Percentiles rank a stretch among this genome's conserved stretches.
These are phyloP conservation scores for Powellomyces hirtus DNA, from an alignment of 192 early-diverging fungal genomes.

Conservation along the genomic window DNA sequence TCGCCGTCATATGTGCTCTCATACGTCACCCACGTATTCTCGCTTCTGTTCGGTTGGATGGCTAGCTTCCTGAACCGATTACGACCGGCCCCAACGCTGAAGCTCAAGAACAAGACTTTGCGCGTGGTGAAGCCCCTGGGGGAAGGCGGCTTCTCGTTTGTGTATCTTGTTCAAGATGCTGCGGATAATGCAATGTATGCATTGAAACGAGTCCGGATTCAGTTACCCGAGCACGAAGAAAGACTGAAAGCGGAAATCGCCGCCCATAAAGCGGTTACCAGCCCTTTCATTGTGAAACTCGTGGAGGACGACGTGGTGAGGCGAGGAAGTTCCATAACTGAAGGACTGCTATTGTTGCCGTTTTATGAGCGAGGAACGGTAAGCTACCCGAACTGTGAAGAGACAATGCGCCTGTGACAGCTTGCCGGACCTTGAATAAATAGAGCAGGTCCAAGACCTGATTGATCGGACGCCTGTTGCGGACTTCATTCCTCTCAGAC, in stretches of 20 bases:
- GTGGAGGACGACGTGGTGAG: constrained; percentile 36
- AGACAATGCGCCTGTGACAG: too few species aligned
- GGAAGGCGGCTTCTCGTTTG: constrained; percentile 52
- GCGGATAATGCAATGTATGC: constrained; percentile 30
- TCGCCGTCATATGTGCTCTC: neutral
- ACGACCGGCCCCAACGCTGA: neutral
- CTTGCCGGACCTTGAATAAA: neutral
- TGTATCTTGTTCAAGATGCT: constrained; percentile 44
- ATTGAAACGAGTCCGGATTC: constrained; percentile 44
- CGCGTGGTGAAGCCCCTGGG: constrained; percentile 31
- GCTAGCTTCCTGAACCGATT: constrained; percentile 16
- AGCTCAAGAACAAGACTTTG: constrained; percentile 11
- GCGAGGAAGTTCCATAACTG: constrained; percentile 12
- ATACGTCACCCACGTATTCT: constrained; percentile 4
- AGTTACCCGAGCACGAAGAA: constrained; percentile 50
- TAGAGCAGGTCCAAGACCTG: constrained; percentile 39
- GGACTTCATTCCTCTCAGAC: constrained; percentile 29
- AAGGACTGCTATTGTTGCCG: constrained; percentile 46
- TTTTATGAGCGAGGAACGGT: constrained; percentile 41
- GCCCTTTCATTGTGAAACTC: constrained; percentile 36
- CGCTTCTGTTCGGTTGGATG: neutral
- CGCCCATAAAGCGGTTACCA: constrained; percentile 36
- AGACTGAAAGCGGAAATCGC: constrained; percentile 40
- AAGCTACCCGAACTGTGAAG: too few species aligned
- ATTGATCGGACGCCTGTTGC: constrained; percentile 40